These are phyloP conservation scores for Lithocarpus polystachyus DNA, from an alignment of 306 rosid genomes.

Conservation along the genomic window DNA sequence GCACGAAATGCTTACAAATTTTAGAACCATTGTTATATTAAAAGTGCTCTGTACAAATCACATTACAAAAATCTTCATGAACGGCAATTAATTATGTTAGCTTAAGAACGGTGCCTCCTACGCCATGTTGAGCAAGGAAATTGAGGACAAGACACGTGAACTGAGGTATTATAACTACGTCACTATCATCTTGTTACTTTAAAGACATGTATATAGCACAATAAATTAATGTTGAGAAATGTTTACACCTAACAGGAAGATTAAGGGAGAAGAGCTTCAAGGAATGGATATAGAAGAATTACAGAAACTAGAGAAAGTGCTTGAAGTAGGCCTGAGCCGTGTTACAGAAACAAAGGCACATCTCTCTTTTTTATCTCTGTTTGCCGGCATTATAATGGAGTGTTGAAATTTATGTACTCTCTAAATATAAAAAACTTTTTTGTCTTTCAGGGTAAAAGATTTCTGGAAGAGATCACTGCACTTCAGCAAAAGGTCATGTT, in stretches of 20 bases:
- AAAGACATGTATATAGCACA: background rate
- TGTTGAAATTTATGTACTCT: background rate
- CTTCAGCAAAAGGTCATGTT: constrained; percentile 30
- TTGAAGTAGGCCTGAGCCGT: constrained; percentile 11
- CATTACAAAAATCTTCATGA: background rate
- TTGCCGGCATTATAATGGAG: too few species aligned
- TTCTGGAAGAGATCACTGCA: constrained; percentile 7
- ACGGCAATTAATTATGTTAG: background rate
- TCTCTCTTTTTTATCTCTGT: too few species aligned
- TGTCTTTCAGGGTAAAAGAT: constrained; percentile 24
- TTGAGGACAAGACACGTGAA: too few species aligned
- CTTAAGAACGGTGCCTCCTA: too few species aligned
- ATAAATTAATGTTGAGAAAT: background rate
- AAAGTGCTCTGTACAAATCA: background rate
- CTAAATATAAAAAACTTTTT: background rate
- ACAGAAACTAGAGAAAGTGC: constrained; percentile 20
- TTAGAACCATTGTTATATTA: background rate
- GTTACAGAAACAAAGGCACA: too few species aligned
- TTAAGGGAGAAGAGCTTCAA: background rate
- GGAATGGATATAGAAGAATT: constrained; percentile 16
- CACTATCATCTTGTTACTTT: background rate
- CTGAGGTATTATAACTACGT: background rate
- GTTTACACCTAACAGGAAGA: too few species aligned
- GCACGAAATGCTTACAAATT: too few species aligned
- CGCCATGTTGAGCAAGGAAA: too few species aligned